Evolutionary conservation across 306 rosid genomes (phyloP).

Genomic region (Dalbergia cultrata): DNA sequence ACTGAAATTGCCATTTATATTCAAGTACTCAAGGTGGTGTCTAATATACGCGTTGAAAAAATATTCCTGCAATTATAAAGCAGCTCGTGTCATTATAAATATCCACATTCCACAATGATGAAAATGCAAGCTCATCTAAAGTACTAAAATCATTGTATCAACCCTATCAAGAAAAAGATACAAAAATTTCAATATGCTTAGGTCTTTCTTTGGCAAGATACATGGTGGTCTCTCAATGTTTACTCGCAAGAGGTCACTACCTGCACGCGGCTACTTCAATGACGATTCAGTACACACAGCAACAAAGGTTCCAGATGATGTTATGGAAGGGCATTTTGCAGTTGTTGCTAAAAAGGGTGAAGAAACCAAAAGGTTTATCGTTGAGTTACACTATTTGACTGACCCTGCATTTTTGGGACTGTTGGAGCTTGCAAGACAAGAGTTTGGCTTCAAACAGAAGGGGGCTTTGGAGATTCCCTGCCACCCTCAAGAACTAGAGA

Average conservation of each 20-base stretch:
- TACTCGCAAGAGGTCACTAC: neutral
- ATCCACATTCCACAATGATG: neutral
- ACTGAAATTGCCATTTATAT: too few relatives aligned
- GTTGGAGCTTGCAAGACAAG: constrained; percentile 61
- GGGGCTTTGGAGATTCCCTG: constrained; percentile 71
- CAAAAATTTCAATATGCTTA: constrained; percentile 41
- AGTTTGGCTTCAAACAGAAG: constrained; percentile 63
- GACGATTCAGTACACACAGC: neutral
- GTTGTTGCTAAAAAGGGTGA: constrained; percentile 61
- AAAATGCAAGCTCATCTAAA: neutral
- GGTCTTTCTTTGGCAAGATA: constrained; percentile 44
- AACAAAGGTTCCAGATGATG: constrained; percentile 48
- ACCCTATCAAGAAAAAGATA: too few relatives aligned
- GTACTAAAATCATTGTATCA: too few relatives aligned
- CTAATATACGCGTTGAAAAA: too few relatives aligned
- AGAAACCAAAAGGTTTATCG: constrained; percentile 57
- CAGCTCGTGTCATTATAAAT: too few relatives aligned
- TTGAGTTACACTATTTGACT: constrained; percentile 55
- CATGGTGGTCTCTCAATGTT: constrained; percentile 41
- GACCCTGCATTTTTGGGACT: constrained; percentile 62
- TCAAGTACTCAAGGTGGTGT: too few relatives aligned
- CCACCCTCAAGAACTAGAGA: constrained; percentile 56
- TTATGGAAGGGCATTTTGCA: constrained; percentile 60
- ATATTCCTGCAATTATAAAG: neutral
- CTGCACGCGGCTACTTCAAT: neutral